phyloP scores from a whole-genome alignment of 768 basidiomycete genomes.

The Hydnomerulius pinastri region DNA sequence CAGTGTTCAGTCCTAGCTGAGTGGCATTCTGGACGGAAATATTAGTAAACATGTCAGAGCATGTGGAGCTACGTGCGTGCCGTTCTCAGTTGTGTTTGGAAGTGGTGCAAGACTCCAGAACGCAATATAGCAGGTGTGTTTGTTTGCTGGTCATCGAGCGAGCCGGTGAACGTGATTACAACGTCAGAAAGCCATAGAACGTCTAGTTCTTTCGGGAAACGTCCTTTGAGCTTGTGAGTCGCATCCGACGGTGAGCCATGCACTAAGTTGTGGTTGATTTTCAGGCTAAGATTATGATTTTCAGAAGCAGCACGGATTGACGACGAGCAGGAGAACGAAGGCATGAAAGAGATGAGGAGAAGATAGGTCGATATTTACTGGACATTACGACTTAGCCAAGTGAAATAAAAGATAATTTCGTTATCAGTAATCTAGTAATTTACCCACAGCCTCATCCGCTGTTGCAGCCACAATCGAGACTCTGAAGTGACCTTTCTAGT shows the following conservation, averaged over 20 bases:
- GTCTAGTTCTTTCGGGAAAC: slow-evolving; percentile 42
- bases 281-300: slow-evolving; percentile 46
- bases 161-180: slow-evolving; percentile 54
- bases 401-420: slow-evolving; percentile 13
- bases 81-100: slow-evolving; percentile 51
- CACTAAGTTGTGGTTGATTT: slow-evolving; percentile 46
- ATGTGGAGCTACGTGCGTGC: slow-evolving; percentile 32
- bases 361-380: slow-evolving; percentile 11
- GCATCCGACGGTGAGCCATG: slow-evolving; percentile 33
- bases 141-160: slow-evolving; percentile 45
- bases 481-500: slow-evolving; percentile 1
- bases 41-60: slow-evolving; percentile 13
- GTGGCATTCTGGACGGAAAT: slow-evolving; percentile 51
- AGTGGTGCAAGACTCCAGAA: slow-evolving; percentile 53
- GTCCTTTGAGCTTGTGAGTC: slow-evolving; percentile 34
- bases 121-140: slow-evolving; percentile 39
- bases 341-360: slow-evolving; percentile 22
- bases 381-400: slow-evolving; percentile 31
- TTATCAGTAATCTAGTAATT: slow-evolving; percentile 27
- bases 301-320: slow-evolving; percentile 46
- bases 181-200: slow-evolving; percentile 53
- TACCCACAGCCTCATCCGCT: slow-evolving; percentile 32
- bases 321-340: slow-evolving; percentile 32
- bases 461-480: slow-evolving; percentile 22
- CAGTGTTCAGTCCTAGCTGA: slow-evolving; percentile 55